These are phyloP conservation scores for Malassezia obtusa DNA, from an alignment of 1,284 basidiomycete genomes.

Conservation along the genomic window DNA sequence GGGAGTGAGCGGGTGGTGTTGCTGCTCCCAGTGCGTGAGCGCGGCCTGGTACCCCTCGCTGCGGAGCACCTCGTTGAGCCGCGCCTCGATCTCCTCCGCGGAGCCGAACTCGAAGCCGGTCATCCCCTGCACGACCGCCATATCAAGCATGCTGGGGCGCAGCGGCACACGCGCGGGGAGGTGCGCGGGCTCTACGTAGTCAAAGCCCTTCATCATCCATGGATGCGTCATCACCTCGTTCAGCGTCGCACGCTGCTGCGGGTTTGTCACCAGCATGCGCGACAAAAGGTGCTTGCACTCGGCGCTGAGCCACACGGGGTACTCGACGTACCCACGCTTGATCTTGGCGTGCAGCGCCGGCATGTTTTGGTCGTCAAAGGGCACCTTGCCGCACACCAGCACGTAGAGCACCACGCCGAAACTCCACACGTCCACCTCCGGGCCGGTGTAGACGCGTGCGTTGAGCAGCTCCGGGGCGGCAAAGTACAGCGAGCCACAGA, in stretches of 20 bases:
- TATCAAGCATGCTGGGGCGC: slow-evolving; percentile 73
- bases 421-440: slow-evolving; percentile 97
- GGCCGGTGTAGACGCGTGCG: slow-evolving; percentile 89
- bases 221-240: slow-evolving; percentile 79
- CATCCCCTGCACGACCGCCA: slow-evolving; percentile 78
- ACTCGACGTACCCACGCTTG: slow-evolving; percentile 91
- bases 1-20: background rate
- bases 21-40: slow-evolving; percentile 61
- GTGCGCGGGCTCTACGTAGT: slow-evolving; percentile 68
- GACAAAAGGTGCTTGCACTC: slow-evolving; percentile 91
- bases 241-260: slow-evolving; percentile 70
- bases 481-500: slow-evolving; percentile 95
- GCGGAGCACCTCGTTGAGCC: slow-evolving; percentile 63
- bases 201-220: slow-evolving; percentile 88
- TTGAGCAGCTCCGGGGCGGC: slow-evolving; percentile 93
- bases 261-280: slow-evolving; percentile 91
- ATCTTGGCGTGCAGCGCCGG: slow-evolving; percentile 97
- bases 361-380: slow-evolving; percentile 99
- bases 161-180: slow-evolving; percentile 80
- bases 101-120: slow-evolving; percentile 92
- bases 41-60: slow-evolving; percentile 68
- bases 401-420: slow-evolving; percentile 97
- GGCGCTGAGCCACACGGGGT: slow-evolving; percentile 86
- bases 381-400: slow-evolving; percentile 93
- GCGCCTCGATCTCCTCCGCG: slow-evolving; percentile 70